Base-by-base conservation (phyloP, 768 basidiomycete species). In the Asterophora lycoperdoides region DNA sequence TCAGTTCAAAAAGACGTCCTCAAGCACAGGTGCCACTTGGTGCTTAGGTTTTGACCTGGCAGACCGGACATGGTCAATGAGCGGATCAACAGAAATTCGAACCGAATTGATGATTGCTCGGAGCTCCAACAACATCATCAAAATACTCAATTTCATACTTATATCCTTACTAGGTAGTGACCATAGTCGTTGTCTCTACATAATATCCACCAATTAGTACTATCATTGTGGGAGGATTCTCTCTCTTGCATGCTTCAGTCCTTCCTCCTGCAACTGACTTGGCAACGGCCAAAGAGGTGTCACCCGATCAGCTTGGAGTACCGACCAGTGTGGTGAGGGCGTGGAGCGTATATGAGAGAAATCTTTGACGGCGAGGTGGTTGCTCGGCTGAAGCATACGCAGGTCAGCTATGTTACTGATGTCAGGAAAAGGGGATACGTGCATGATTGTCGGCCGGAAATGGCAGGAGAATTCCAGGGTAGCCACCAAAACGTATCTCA, bases 341-440 rank as follows among this genome's bases (percentile, higher is more conserved):
- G 85, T 81, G 4, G 76, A 60, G 28, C 82, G 73, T 51, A 93
- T 86, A 64, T 93, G 90, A 15, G 89, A 88, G 61, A 94, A 94
- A 55, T 94, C 92, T 59, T 86, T 86, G 14, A 91, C 80, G 2
- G 71, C 52, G n/a, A 75, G 58, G 46, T 75, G 66, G 17, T 74
- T 71, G 52, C 62, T 69, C 32, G 62, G 37, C 68, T 73, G 38
- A 40, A 17, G 9, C 45, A 30, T 19, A 30, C 18, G 30, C 26
- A 33, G 13, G 37, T 19, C 23, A 52, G 34, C 20, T 33, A 41
- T 30, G 36, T 28, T 9, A 41, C 33, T n/a, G 9, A 32, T 32
- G 2, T 10, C 20, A 33, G 8, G 18, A 36, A 26, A 49, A 36
- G 35, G 8, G 23, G 38, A 34, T 28, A 36, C 49, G 34, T 48